phyloP scores from a whole-genome alignment of 495 filamentous ascomycete species.

The Aspergillus sclerotiicarbonarius region DNA sequence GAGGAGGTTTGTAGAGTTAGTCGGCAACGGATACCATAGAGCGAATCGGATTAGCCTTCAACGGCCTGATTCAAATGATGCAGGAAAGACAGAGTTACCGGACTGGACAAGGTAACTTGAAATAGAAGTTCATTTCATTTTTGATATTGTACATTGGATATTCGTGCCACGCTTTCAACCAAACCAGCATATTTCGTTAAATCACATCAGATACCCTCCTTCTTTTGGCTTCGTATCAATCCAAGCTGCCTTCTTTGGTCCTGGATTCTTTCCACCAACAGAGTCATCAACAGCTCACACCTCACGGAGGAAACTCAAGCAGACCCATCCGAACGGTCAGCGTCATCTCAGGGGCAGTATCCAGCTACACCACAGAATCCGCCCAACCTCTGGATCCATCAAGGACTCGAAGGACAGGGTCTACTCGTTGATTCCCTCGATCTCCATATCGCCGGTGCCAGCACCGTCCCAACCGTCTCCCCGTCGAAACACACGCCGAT shows the following conservation, averaged over 20 bases:
- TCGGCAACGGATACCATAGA: neutral
- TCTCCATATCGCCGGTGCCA: slow-evolving; percentile 31
- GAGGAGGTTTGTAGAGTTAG: neutral
- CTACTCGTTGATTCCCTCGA: slow-evolving; percentile 24
- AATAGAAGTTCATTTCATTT: neutral
- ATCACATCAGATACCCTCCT: neutral
- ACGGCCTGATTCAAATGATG: neutral
- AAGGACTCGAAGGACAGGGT: no score
- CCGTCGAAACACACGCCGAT: slow-evolving; percentile 29
- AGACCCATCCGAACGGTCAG: neutral
- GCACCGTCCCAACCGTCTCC: slow-evolving; percentile 39
- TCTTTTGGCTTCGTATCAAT: neutral
- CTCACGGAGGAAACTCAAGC: neutral
- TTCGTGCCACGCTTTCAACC: neutral
- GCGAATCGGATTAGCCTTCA: neutral
- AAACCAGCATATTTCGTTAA: neutral
- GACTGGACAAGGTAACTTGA: neutral
- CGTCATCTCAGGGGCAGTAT: no score
- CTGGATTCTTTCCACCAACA: neutral
- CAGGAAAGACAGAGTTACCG: neutral
- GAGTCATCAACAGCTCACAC: neutral
- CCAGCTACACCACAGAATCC: neutral
- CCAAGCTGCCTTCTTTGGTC: neutral
- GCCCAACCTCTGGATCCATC: neutral
- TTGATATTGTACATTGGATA: neutral